A percentile compares a stretch with the other conserved stretches of the same genome.
Conservation (phyloP, 495 filamentous ascomycete genomes). For the Aspergillus olivimuriae region DNA sequence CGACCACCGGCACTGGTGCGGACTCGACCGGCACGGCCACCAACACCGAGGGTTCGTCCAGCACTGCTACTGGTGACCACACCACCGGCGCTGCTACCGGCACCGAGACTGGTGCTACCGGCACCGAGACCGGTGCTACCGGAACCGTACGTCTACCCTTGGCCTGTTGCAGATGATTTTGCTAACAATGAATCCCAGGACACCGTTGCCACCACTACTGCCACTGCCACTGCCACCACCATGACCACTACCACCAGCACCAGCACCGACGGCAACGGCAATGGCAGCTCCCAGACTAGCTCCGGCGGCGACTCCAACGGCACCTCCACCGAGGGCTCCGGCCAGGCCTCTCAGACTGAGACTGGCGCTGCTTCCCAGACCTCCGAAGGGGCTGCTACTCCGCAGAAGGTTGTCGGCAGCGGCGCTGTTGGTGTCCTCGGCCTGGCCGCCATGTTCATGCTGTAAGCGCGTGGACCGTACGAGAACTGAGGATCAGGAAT, state of each 20-base stretch:
- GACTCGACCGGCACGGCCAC: constrained; percentile 20
- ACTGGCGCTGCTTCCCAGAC: constrained; percentile 15
- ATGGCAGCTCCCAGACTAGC: too few species aligned
- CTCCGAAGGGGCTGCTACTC: constrained; percentile 26
- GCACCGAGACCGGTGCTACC: constrained; percentile 6
- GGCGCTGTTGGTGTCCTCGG: constrained; percentile 33
- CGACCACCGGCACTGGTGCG: constrained; percentile 13
- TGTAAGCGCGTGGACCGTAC: constrained; percentile 30
- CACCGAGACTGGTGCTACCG: constrained; percentile 8
- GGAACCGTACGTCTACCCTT: constrained; percentile 5
- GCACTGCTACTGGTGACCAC: constrained; percentile 19
- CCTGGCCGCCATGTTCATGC: constrained; percentile 34
- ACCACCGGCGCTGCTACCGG: constrained; percentile 13
- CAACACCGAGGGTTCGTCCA: constrained; percentile 8
- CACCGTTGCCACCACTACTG: constrained; percentile 9
- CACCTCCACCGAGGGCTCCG: constrained; percentile 9
- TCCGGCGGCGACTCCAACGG: constrained; percentile 7
- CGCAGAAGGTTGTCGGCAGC: constrained; percentile 29
- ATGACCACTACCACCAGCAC: neutral
- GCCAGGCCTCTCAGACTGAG: constrained; percentile 7
- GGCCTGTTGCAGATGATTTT: constrained; percentile 9
- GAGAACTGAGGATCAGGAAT: too few species aligned
- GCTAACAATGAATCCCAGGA: constrained; percentile 7
- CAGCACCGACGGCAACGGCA: constrained; percentile 1
- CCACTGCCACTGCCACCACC: constrained; percentile 8